Evolutionary conservation across 257 asterid genomes (phyloP), one percentile per base, ranked within the genome.

Genomic region (Marsdenia floribunda): DNA sequence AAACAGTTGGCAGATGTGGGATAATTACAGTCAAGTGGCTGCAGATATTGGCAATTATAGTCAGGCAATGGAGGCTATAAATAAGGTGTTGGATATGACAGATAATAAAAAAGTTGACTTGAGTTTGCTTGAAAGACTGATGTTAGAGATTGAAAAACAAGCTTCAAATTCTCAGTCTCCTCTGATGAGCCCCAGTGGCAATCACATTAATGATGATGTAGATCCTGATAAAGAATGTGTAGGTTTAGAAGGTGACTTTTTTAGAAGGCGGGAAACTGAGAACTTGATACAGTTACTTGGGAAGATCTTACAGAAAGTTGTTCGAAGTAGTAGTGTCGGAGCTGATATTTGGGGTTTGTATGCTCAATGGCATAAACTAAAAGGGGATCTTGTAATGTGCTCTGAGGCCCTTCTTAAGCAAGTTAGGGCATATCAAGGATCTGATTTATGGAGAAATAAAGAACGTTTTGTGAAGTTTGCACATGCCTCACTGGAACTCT

Each of bases 1-100:
- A 67, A 83, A 86, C 80, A 94, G 95, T 87, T 94, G 99, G 99
- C 97, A 94, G 85, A 86, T 94, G 98, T 94, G 99, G 99, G 96
- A 94, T 83, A 94, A 94, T 73, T 94, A 64, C 69, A 85, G 99
- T 84, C 87, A 86, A 19, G 99, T 94, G 58, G 96, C 98, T 75
- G 96, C 90, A 12, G 92, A 94, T 85, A 59, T 89, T 68, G 97
- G 96, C 65, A 85, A 90, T 82, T 88, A 85, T 38, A 76, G 82
- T 72, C 99, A 82, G 88, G 93, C 96, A 14, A 70, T 92, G 87
- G 97, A 92, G 79, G 98, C 97, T 47, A 82, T 87, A 61, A 86
- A 81, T 33, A 90, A 77, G 77, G 97, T 94, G 73, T 74, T 94
- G 65, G 92, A 90, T 73, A 80, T 87, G 85, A 77, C 90, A 10